A percentile compares a stretch with the other conserved stretches of the same genome.
Evolutionary conservation across 2,329 filamentous ascomycete species (phyloP).

Genomic region (Sporothrix brasiliensis): DNA sequence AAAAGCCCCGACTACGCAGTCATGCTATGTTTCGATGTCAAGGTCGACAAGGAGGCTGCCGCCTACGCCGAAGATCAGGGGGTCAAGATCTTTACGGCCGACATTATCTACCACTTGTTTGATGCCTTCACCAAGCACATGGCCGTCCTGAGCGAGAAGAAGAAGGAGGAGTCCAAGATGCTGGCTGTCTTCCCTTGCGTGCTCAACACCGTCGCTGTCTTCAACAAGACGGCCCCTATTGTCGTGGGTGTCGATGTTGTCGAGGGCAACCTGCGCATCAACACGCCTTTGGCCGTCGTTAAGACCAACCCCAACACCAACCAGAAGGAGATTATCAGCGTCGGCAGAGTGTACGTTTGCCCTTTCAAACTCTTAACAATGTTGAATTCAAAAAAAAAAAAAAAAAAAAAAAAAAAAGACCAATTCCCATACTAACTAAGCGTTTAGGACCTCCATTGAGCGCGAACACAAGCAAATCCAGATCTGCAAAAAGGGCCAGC

Average conservation of each 20-base stretch:
- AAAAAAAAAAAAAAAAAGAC: too few relatives aligned
- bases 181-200: conserved; percentile 95
- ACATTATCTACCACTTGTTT: conserved; percentile 99
- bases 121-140: conserved; percentile 96
- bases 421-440: conserved; percentile 33
- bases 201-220: conserved; percentile 83
- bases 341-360: conserved; percentile 87
- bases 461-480: conserved; percentile 94
- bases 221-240: conserved; percentile 97
- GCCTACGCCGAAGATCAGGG: conserved; percentile 90
- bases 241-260: conserved; percentile 92
- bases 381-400: too few relatives aligned
- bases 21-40: conserved; percentile 99
- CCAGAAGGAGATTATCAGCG: conserved; percentile 76
- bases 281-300: conserved; percentile 87
- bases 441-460: conserved; percentile 82
- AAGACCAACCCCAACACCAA: conserved; percentile 79
- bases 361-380: background rate
- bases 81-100: conserved; percentile 96
- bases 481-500: conserved; percentile 92
- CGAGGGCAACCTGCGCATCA: conserved; percentile 83
- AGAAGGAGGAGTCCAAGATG: conserved; percentile 95
- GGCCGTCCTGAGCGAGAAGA: conserved; percentile 80
- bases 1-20: conserved; percentile 95
- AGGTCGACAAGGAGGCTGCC: conserved; percentile 95